Evolutionary conservation across 768 basidiomycete genomes (phyloP), one percentile per base, ranked within the genome.

Genomic region (Tubosaeta brunneosetosa): DNA sequence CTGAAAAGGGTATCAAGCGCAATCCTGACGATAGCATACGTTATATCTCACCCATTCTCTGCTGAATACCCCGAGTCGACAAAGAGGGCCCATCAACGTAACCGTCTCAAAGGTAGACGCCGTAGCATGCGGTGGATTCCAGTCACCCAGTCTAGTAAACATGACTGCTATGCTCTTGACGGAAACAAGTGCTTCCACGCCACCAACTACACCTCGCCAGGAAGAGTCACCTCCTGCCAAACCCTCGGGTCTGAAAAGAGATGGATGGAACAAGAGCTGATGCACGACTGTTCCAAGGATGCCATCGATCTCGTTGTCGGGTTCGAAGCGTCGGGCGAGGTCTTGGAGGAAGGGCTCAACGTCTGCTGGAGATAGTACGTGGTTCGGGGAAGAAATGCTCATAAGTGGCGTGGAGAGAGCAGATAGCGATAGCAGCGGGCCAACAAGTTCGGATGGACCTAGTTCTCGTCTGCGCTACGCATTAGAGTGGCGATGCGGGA

Each of bases 201-300:
- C 95, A 46, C 84, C 78, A 11, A 94, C 68, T 16, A 92, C 84
- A 25, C 84, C 83, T n/a, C 94, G 78, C 97, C 97, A 99, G 55
- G 79, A 80, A 25, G 85, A 74, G 62, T 90, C 88, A 10, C 82
- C 80, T 40, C 86, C 86, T 22, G 79, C 81, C 40, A 91, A 70
- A 25, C 89, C 88, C 65, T 86, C 86, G 3, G 79, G 78, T 40
- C 81, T 71, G 62, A 78, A 79, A 11, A 90, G 74, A 16, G 81
- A 84, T 36, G 77, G 73, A 56, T 90, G 86, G 60, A 80, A 85
- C 25, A 87, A 73, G 14, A 88, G 69, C 16, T 71, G 74, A 41
- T 67, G 74, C 26, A 92, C 74, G 19, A 93, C 82, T 1, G 88
- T 85, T 0, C 83, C 85, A n/a, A 99, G 78, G 11, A 97, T 76